Conservation (phyloP, 495 filamentous ascomycete genomes). For the Penicillium simplicissimum region DNA sequence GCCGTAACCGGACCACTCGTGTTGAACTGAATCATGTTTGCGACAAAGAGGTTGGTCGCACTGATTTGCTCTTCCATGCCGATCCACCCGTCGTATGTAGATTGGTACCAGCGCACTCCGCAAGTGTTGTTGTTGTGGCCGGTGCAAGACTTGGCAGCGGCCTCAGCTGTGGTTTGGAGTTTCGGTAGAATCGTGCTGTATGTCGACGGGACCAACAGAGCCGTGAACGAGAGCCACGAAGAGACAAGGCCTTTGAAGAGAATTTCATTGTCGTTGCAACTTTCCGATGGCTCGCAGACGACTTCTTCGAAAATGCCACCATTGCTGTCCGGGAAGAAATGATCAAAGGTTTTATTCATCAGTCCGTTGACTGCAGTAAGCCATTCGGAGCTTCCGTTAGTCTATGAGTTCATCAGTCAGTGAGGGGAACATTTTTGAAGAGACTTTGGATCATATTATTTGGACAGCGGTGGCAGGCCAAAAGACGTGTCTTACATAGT, state of each 20-base stretch:
- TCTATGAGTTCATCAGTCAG: constrained; percentile 7
- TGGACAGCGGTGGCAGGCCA: neutral
- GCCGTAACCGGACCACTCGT: constrained; percentile 28
- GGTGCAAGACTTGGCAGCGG: constrained; percentile 68
- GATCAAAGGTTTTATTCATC: constrained; percentile 45
- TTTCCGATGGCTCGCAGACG: constrained; percentile 59
- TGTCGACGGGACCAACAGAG: constrained; percentile 66
- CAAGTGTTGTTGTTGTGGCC: constrained; percentile 66
- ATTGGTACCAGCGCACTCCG: constrained; percentile 68
- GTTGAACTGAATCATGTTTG: constrained; percentile 33
- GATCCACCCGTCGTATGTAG: constrained; percentile 60
- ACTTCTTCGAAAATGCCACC: constrained; percentile 58
- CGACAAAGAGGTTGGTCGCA: constrained; percentile 60
- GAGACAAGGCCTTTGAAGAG: constrained; percentile 84
- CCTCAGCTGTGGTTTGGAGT: constrained; percentile 64
- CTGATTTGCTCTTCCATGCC: constrained; percentile 58
- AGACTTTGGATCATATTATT: neutral
- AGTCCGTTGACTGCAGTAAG: constrained; percentile 51
- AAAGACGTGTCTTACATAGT: constrained; percentile 45
- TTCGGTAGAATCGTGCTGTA: constrained; percentile 62
- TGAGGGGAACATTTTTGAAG: neutral
- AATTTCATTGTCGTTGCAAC: constrained; percentile 71
- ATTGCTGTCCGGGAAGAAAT: constrained; percentile 54
- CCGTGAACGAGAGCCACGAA: constrained; percentile 74
- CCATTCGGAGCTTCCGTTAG: constrained; percentile 46